Percentiles rank a stretch among this genome's conserved stretches.
Conservation (phyloP, 345 rosid species). For the Populus davidiana region DNA sequence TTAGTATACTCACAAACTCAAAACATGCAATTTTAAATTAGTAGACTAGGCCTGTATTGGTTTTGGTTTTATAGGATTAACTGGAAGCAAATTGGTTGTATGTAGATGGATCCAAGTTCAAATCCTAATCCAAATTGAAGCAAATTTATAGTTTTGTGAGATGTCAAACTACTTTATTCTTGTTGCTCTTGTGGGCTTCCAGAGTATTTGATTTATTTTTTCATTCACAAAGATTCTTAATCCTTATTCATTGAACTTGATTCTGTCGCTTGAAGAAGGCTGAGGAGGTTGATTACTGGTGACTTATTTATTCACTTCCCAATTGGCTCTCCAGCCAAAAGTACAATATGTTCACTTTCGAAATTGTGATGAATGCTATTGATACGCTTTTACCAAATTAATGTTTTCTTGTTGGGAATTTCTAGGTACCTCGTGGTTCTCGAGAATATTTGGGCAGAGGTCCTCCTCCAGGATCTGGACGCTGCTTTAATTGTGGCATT, state of each 20-base stretch:
- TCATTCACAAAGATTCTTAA: not conserved
- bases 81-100: not conserved
- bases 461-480: constrained; percentile 95
- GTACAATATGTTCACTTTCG: not conserved
- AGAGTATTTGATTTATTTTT: not conserved
- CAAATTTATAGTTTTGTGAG: not conserved
- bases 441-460: constrained; percentile 81
- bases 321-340: not conserved
- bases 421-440: constrained; percentile 79
- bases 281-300: not conserved
- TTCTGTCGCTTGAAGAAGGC: not conserved
- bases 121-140: not conserved
- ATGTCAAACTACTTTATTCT: not conserved
- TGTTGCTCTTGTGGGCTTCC: not conserved
- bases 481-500: constrained; percentile 92
- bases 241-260: not conserved
- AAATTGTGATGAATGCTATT: not conserved
- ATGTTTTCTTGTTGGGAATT: not conserved
- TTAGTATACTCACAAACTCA: not conserved
- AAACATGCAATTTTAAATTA: not conserved
- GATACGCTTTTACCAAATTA: not conserved
- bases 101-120: not conserved
- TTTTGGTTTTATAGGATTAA: not conserved
- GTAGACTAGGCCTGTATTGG: not conserved
- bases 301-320: not conserved